Percentiles rank a stretch among this genome's conserved stretches.
Evolutionary conservation across 2,329 filamentous ascomycete genomes (phyloP).

Genomic region (Arthrobotrys pseudoclavata): DNA sequence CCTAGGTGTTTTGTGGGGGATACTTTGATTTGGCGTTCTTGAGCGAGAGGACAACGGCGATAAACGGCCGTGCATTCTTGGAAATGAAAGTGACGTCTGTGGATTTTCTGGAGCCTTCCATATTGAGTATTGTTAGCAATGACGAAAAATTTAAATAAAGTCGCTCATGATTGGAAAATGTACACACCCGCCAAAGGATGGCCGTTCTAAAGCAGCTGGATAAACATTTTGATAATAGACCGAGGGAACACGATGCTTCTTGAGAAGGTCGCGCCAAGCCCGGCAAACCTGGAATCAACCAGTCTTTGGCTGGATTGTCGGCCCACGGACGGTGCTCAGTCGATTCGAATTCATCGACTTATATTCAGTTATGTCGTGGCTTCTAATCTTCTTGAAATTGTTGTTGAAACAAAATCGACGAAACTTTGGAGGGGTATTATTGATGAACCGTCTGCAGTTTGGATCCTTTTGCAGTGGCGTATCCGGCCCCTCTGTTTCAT

Average conservation of each 20-base stretch:
- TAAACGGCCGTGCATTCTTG: slow-evolving; percentile 42
- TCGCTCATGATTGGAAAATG: not conserved
- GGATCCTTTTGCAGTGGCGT: slow-evolving; percentile 4
- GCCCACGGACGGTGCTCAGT: slow-evolving; percentile 6
- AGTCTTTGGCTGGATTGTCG: not conserved
- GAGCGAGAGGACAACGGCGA: slow-evolving; percentile 18
- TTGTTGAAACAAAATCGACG: not conserved
- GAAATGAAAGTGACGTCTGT: slow-evolving; percentile 26
- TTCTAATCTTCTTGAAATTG: not conserved
- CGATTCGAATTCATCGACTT: slow-evolving; percentile 2
- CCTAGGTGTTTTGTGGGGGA: slow-evolving; percentile 23
- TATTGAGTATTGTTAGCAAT: not conserved
- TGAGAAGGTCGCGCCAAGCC: slow-evolving; percentile 28
- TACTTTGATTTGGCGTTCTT: slow-evolving; percentile 16
- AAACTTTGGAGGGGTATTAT: not conserved
- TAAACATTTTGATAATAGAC: slow-evolving; percentile 14
- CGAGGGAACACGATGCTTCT: slow-evolving; percentile 10
- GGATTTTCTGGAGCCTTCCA: not conserved
- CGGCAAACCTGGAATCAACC: slow-evolving; percentile 40
- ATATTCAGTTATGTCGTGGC: not conserved
- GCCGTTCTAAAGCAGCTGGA: not conserved
- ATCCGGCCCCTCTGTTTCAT: slow-evolving; percentile 13
- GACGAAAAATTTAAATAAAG: not conserved
- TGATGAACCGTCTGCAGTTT: not conserved
- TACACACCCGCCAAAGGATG: not conserved